Base-by-base conservation (phyloP, 2,329 filamentous ascomycete species). In the Colletotrichum euphorbiae region DNA sequence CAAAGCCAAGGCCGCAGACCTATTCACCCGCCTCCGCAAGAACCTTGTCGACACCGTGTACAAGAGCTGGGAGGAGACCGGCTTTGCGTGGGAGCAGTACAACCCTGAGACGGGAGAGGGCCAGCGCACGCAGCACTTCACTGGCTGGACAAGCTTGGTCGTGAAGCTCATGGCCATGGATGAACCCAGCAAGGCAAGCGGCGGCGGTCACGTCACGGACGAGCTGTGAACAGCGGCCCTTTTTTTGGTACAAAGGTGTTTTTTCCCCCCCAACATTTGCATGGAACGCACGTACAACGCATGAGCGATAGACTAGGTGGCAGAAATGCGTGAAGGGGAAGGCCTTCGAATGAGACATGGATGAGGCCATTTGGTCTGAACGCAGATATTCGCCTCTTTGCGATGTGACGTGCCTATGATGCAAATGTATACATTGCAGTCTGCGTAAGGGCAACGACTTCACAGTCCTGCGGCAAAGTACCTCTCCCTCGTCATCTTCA, bases 11-110 rank as follows among this genome's bases (percentile, higher is more conserved):
- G 93, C 94, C 8, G 82, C 82, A n/a, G 85, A 89, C 62, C 84
- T 97, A 67, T 98, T 97, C 82, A 89, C 83, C 15, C 83, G 87
- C 36, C 87, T 98, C 54, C 89, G 96, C 62, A 88, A 87, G 78
- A 98, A 97, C 76, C 82, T 99, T 12, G 92, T 98, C 51, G 87
- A 94, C 58, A 98, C 94, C 2, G 92, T 98, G 13, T 98, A 91
- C 82, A 87, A 90, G 66, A 90, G 90, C 77, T 99, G 95, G 95
- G 84, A 90, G 76, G 89, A 93, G 76, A 98, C 96, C 0, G 95
- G 95, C 17, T 98, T 98, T 77, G 96, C 95, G 0, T 99, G 95
- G 95, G 96, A 99, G 81, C 96, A 99, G 81, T 99, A 98, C 79
- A 93, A 97, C 77, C 93, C 94, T 0, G 93, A 97, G 74, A 97